phyloP scores from a whole-genome alignment of 2,329 filamentous ascomycete genomes.

The Trichophyton simii region DNA sequence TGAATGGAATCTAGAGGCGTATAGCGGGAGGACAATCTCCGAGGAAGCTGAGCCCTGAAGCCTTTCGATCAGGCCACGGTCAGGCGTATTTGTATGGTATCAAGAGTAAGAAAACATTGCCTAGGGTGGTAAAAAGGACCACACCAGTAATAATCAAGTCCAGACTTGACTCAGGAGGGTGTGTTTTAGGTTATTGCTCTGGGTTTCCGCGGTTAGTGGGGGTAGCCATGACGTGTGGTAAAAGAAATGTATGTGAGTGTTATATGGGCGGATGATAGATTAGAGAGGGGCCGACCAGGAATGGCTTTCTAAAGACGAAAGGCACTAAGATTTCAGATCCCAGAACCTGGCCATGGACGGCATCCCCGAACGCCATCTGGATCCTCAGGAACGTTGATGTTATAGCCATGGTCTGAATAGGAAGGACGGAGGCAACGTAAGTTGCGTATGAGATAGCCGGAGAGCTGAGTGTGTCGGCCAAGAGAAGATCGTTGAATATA shows the following conservation, averaged over 20 bases:
- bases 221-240: background rate
- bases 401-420: conserved; percentile 1
- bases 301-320: background rate
- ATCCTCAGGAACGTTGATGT: background rate
- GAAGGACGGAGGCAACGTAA: background rate
- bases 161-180: background rate
- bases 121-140: background rate
- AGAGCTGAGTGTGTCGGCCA: background rate
- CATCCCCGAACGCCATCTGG: background rate
- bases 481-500: background rate
- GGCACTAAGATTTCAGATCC: background rate
- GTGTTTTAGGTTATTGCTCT: conserved; percentile 1
- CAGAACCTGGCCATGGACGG: background rate
- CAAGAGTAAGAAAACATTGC: background rate
- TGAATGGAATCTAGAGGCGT: background rate
- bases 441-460: background rate
- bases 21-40: conserved; percentile 3
- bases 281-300: background rate
- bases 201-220: background rate
- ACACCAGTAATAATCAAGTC: background rate
- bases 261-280: background rate
- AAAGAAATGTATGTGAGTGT: too few species aligned
- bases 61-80: background rate
- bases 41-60: background rate
- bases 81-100: background rate